Evolutionary conservation across 768 basidiomycete species (phyloP), one percentile per base, ranked within the genome.

Genomic region (Tricholoma terreum): DNA sequence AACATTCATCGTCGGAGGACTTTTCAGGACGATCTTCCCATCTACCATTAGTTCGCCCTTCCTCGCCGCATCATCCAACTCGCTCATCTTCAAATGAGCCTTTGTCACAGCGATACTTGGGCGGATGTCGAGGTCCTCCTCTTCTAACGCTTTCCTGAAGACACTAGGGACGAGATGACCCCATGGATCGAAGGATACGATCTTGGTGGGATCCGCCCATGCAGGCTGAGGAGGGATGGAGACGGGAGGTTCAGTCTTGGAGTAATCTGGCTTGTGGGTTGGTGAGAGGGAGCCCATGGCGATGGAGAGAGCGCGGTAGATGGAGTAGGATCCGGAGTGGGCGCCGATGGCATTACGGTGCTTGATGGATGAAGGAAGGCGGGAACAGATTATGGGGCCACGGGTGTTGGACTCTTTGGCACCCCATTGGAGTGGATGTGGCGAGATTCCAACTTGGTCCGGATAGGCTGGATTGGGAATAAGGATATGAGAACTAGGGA

Each of bases 101-200:
- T 86, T 88, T 9, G 96, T 98, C 52, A 96, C 84, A 1, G 93
- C 90, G 63, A 98, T 98, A 54, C 92, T 94, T 0, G 96, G 96
- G 14, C 94, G 77, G 35, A 94, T 80, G 69, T 98, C 95, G 56
- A 97, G 73, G 0, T 90, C 90, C 50, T 76, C 70, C 40, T 79
- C 80, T 36, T 87, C 84, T 24, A 82, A 74, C 69, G 88, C 84
- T 42, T 73, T 73, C 52, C 75, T 76, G 74, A 86, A 94, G 0
- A 88, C 82, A 24, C 80, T 80, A 4, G 88, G 92, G 0, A 87
- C 90, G 52, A 96, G 75, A 64, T 96, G 94, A 1, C 95, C 95
- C 84, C 86, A 97, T 0, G 95, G 95, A 65, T 98, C 95, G 68
- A 98, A 89, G 4, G 87, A 86, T 38, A 96, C 94, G 64, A 98